These are phyloP conservation scores for Apiospora hydei DNA, from an alignment of 2,329 filamentous ascomycete species.

Conservation along the genomic window DNA sequence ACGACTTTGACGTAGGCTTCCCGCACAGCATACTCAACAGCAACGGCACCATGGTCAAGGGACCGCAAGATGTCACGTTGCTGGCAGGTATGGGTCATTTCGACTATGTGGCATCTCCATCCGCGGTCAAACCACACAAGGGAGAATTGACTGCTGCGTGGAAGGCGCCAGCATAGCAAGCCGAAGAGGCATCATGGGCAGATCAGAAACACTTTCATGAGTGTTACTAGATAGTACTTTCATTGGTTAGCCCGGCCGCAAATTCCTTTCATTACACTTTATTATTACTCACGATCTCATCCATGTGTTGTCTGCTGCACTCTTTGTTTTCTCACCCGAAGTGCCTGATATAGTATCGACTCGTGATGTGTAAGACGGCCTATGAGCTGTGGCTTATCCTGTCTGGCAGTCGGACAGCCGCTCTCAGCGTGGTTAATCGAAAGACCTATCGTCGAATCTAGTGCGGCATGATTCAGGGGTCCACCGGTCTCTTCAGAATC, in stretches of 20 bases:
- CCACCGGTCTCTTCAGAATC: background rate
- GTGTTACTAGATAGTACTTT: background rate
- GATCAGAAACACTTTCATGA: background rate
- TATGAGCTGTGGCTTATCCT: background rate
- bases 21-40: constrained; percentile 50
- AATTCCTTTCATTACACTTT: too few relatives aligned
- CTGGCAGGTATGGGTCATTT: background rate
- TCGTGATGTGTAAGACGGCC: background rate
- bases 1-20: constrained; percentile 61
- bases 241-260: background rate
- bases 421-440: background rate
- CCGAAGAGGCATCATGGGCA: too few relatives aligned
- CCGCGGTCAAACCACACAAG: background rate
- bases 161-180: background rate
- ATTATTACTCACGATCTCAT: background rate
- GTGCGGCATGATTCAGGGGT: background rate
- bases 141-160: background rate
- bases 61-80: background rate
- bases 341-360: background rate
- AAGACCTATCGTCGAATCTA: background rate
- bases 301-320: background rate
- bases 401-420: background rate
- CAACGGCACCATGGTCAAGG: background rate
- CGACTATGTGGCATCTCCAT: background rate
- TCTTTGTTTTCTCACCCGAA: background rate